Evolutionary conservation across 2,329 filamentous ascomycete genomes (phyloP).

Genomic region (Stenocarpella maydis): DNA sequence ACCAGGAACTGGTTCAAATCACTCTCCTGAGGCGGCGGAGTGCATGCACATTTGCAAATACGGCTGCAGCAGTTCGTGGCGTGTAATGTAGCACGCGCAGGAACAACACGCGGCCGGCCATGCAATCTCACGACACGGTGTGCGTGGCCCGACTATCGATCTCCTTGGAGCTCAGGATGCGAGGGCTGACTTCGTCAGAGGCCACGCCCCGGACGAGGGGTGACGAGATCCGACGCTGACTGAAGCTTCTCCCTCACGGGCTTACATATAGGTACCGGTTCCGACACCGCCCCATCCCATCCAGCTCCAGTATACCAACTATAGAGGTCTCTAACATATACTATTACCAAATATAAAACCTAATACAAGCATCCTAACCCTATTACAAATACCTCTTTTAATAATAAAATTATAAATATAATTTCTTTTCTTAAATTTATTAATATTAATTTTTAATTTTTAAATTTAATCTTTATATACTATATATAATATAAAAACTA

Average conservation of each 20-base stretch:
- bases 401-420: too few species aligned
- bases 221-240: neutral
- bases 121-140: neutral
- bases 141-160: neutral
- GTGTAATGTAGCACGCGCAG: neutral
- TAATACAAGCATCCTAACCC: too few species aligned
- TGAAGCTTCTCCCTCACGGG: constrained; percentile 4
- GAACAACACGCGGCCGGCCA: neutral
- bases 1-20: neutral
- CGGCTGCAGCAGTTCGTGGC: neutral
- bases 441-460: too few species aligned
- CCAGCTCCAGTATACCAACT: constrained; percentile 15
- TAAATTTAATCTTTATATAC: too few species aligned
- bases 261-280: constrained; percentile 6
- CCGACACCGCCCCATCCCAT: constrained; percentile 19
- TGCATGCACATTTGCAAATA: neutral
- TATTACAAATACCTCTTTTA: too few species aligned
- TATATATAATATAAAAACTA: too few species aligned
- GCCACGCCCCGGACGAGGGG: neutral
- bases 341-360: too few species aligned
- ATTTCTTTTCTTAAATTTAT: too few species aligned
- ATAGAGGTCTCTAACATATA: too few species aligned
- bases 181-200: neutral
- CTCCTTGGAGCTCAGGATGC: neutral
- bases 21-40: constrained; percentile 15